Conservation (phyloP, 805 yeast species). For the Candida alai region DNA sequence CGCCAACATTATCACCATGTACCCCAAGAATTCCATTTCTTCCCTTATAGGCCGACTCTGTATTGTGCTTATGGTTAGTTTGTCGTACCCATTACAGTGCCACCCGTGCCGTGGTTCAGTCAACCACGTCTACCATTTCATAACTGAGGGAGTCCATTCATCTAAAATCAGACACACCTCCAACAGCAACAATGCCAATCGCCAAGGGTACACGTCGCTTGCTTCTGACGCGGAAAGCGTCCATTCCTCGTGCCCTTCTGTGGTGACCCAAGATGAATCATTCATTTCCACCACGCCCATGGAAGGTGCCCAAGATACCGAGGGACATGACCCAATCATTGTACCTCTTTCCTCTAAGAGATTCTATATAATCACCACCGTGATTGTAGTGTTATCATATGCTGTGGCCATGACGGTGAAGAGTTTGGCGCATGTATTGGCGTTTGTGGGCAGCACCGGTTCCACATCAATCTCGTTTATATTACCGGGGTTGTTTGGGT, state of each 20-base stretch:
- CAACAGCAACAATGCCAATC: constrained; percentile 8
- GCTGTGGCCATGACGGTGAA: constrained; percentile 53
- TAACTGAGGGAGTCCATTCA: constrained; percentile 28
- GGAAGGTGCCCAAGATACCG: constrained; percentile 46
- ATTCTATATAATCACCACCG: constrained; percentile 47
- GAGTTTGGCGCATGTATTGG: constrained; percentile 65
- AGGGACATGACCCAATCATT: constrained; percentile 43
- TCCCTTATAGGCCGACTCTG: constrained; percentile 56
- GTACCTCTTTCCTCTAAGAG: constrained; percentile 46
- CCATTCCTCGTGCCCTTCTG: constrained; percentile 13
- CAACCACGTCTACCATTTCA: constrained; percentile 59
- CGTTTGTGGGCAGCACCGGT: constrained; percentile 81
- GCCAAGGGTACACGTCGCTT: constrained; percentile 24
- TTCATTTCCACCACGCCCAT: constrained; percentile 42
- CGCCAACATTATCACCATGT: constrained; percentile 71
- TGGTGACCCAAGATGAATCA: constrained; percentile 28
- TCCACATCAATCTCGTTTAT: constrained; percentile 77
- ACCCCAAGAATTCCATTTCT: constrained; percentile 47
- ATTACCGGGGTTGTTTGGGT: constrained; percentile 76
- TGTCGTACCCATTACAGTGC: constrained; percentile 75
- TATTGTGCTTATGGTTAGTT: constrained; percentile 67
- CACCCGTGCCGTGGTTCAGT: constrained; percentile 76
- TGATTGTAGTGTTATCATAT: constrained; percentile 47
- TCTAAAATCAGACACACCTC: constrained; percentile 19
- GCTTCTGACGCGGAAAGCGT: constrained; percentile 24